Evolutionary conservation across 257 asterid species (phyloP), one percentile per base, ranked within the genome.

Genomic region (Solanum bulbocastanum): DNA sequence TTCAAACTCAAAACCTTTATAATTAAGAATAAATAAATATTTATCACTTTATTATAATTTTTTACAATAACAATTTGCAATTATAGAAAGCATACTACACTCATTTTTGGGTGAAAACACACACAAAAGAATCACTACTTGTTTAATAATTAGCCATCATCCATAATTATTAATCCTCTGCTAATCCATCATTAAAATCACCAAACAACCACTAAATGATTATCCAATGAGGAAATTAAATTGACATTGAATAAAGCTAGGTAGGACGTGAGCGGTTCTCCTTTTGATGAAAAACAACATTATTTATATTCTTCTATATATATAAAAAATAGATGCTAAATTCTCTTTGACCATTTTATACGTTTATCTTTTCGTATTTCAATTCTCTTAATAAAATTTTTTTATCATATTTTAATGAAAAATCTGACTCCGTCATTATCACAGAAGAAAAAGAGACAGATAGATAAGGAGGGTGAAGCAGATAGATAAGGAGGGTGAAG

Each of bases 401-500:
- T 37, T 9, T 0, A 40, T 40, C 11, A 2, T 40, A 1, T 15
- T 3, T 9, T 60, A 2, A 1, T 60, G 1, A 60, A 60, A 9
- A 3, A 8, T 3, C 0, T 4, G 14, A 0, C 27, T 60, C 30
- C 2, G 0, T 60, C 30, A 52, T 18, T 52, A 52, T 52, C 4
- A 2, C 20, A 46, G 23, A 16, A 0, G 23, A 0, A 10, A 23
- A 23, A 23, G 23, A 23, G 7, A 15, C 10, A 7, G 7, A 18
- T 22, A 83, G 35, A 35, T 25, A 27, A 40, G 65, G 33, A 32
- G 33, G 33, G 3, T 32, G 33, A 32, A 32, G 33, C 33, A 32
- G 3, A 32, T 32, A 32, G 33, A 32, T 32, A 32, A 37, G 58
- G 62, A 79, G 49, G 3, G 20, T 37, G 15, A 60, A 32, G 79